Base-by-base conservation (phyloP, 345 rosid species). In the Camelina sativa region DNA sequence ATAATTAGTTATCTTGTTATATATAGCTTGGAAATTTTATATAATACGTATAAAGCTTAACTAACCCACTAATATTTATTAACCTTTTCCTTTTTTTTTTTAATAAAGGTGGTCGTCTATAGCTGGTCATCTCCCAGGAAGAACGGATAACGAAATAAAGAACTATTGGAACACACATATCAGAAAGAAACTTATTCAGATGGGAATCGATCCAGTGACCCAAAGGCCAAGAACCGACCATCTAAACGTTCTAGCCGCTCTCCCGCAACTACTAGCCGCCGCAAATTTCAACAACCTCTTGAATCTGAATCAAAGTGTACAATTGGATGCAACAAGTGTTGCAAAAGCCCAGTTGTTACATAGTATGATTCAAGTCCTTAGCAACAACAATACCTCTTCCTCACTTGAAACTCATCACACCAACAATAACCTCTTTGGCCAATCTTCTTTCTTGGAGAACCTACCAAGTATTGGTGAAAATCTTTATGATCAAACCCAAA, bases 261-360 rank as follows among this genome's bases (percentile, higher is more conserved):
- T 78, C 7, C 91, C 85, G 8, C 96, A 83, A 60, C 62, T 88
- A 41, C 87, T 87, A 58, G 85, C 89, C 34, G 83, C 89, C 35
- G 82, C 86, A 43, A 82, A 84, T 67, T 83, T 82, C 41, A 87
- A 80, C 46, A 86, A 63, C 71, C 69, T 85, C 44, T 58, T 82
- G 71, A 83, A 65, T 61, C 65, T 76, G 38, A 69, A 76, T 35
- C 80, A 70, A 58, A 79, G 69, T 62, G 64, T 84, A 38, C 87
- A 76, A 6, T 48, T 82, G 34, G 89, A 88, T 51, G 86, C 89
- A 54, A 77, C 86, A 34, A 81, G 82, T 38, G 69, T 87, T 22
- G 90, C 90, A 8, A 85, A 80, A 75, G 81, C 88, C 56, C 91
- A 87, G 6, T 37, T 83, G 65, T 59, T 89, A 63, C 80, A 84